phyloP scores from a whole-genome alignment of 2,329 filamentous ascomycete species.

The Aspergillus phoenicis region DNA sequence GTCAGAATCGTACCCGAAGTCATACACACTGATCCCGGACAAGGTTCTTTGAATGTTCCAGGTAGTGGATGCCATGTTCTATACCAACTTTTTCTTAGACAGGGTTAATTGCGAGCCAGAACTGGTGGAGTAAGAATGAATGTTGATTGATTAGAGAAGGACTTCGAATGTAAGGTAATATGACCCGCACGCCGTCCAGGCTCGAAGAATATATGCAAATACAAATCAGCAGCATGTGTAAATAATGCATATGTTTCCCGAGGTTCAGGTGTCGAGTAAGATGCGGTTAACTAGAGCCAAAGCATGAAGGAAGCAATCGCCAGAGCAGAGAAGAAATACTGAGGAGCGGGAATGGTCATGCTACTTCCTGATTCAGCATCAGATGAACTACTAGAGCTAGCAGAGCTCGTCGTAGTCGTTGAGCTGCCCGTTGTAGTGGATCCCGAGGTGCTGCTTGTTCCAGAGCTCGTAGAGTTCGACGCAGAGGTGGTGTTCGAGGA shows the following conservation, averaged over 20 bases:
- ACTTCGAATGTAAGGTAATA: constrained; percentile 1
- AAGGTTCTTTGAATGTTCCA: constrained; percentile 25
- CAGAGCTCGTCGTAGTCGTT: constrained; percentile 11
- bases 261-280: background rate
- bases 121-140: background rate
- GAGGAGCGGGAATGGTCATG: constrained; percentile 3
- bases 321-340: constrained; percentile 22
- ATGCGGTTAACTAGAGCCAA: constrained; percentile 14
- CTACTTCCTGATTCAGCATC: constrained; percentile 3
- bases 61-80: background rate
- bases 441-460: constrained; percentile 14
- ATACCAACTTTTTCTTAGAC: background rate
- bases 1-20: constrained; percentile 48
- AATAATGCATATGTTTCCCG: background rate
- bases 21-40: constrained; percentile 42
- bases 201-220: background rate
- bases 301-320: constrained; percentile 17
- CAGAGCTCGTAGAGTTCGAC: constrained; percentile 20
- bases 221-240: constrained; percentile 1
- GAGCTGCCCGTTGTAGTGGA: constrained; percentile 15
- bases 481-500: constrained; percentile 16
- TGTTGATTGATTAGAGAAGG: constrained; percentile 6
- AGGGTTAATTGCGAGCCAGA: background rate
- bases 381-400: constrained; percentile 1
- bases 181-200: background rate